Percentiles rank a stretch among this genome's conserved stretches.
phyloP scores from a whole-genome alignment of 805 yeast species.

The Yarrowia sp. region DNA sequence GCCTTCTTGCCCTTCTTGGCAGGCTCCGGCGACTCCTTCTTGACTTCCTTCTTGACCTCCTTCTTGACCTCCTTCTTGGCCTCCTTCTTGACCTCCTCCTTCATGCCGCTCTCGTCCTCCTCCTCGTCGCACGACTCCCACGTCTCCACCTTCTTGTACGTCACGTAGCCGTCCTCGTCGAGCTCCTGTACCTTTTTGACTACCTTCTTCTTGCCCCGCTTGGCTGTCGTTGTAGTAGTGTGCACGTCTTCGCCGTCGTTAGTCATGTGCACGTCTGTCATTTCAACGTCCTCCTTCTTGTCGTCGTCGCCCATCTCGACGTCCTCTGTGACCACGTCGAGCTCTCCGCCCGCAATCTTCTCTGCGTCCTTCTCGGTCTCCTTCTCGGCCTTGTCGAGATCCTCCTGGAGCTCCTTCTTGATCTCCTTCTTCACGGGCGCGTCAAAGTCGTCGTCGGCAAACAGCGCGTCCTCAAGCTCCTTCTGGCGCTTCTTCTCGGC shows the following conservation, averaged over 20 bases:
- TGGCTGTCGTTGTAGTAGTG: neutral
- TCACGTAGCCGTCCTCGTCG: slow-evolving; percentile 24
- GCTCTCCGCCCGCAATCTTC: neutral
- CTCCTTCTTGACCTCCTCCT: slow-evolving; percentile 2
- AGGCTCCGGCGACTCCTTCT: neutral
- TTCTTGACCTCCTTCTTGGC: neutral
- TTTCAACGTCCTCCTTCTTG: neutral
- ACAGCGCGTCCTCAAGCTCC: slow-evolving; percentile 20
- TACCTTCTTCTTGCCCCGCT: slow-evolving; percentile 12
- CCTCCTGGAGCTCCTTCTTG: neutral
- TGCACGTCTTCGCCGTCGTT: neutral
- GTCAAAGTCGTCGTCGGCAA: slow-evolving; percentile 3
- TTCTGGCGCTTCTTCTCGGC: neutral
- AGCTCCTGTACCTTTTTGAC: neutral
- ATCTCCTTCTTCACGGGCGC: neutral
- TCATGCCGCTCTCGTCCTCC: slow-evolving; percentile 13
- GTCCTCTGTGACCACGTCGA: neutral
- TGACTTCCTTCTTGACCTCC: slow-evolving; percentile 1
- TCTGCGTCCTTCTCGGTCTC: neutral
- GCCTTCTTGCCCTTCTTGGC: slow-evolving; percentile 13
- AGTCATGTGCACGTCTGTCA: neutral
- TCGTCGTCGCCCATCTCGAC: slow-evolving; percentile 3
- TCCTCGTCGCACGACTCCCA: slow-evolving; percentile 23
- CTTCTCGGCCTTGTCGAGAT: neutral
- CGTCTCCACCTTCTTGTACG: slow-evolving; percentile 8